Evolutionary conservation across 2,329 filamentous ascomycete genomes (phyloP).

Genomic region (Neonectria faginata): DNA sequence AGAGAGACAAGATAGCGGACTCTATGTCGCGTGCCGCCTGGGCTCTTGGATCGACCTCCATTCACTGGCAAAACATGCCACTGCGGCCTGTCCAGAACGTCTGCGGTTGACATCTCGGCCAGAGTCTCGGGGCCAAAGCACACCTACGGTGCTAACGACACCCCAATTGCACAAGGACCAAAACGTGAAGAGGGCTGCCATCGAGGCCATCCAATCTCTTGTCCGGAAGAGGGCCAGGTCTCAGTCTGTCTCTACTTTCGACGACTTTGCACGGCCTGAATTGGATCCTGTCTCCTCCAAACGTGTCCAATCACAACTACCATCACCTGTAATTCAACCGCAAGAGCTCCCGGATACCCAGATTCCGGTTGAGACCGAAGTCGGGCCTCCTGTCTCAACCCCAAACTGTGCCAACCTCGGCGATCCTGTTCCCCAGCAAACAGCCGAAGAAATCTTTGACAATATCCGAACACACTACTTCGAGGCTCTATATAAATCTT

Average conservation of each 20-base stretch:
- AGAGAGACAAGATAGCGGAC: conserved; percentile 70
- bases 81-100: conserved; percentile 51
- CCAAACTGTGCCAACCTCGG: conserved; percentile 15
- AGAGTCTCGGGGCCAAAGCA: conserved; percentile 34
- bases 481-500: conserved; percentile 71
- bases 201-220: conserved; percentile 72
- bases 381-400: not conserved
- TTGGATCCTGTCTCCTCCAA: conserved; percentile 30
- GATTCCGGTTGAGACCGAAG: conserved; percentile 2
- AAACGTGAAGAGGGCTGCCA: conserved; percentile 69
- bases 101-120: conserved; percentile 37
- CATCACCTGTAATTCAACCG: conserved; percentile 35
- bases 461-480: conserved; percentile 70
- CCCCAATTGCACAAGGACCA: conserved; percentile 61
- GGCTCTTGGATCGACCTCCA: conserved; percentile 73
- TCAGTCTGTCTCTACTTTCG: conserved; percentile 55
- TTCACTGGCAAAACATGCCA: conserved; percentile 63
- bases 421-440: conserved; percentile 50
- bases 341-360: conserved; percentile 30
- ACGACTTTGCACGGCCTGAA: conserved; percentile 42
- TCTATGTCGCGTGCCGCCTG: conserved; percentile 77
- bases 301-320: conserved; percentile 34
- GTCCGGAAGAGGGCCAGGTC: conserved; percentile 65
- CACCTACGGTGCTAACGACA: conserved; percentile 52
- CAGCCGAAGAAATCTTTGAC: conserved; percentile 66